Base-by-base conservation (phyloP, 2,329 filamentous ascomycete genomes). In the Diaporthe ilicicola region DNA sequence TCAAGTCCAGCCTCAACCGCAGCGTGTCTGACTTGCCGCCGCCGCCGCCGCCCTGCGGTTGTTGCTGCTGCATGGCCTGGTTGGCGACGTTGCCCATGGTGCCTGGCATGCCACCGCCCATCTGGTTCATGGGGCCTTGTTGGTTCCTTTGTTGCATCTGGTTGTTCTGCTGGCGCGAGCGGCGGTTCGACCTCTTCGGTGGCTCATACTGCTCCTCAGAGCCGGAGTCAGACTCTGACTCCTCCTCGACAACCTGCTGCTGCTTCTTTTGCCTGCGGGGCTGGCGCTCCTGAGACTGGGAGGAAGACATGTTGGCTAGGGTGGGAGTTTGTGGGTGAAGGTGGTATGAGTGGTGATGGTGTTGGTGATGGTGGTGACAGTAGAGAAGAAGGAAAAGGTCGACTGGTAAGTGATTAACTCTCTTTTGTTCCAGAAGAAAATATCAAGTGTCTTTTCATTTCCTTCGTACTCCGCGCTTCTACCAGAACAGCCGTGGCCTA, bases 1-100 rank as follows among this genome's bases (percentile, higher is more conserved):
- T 96, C 70, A 94, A 85, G 78, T 96, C 93, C 27, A 96, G 83
- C 46, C 91, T 88, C 76, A 96, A 81, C 79, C 91, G 91, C 78
- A 95, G 82, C 48, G 92, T 92, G 76, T 94, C 91, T 72, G 88
- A 85, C 77, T 86, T 84, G 77, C 86, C 84, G 76, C 81, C 78
- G 51, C 78, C 78, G 51, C 78, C 70, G 68, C 71, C 71, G 67
- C 67, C 68, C 46, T 70, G 70, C 51, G 68, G 68, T 39, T 66
- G 68, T 22, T 50, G 69, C 71, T 82, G 77, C 72, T 82, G 78
- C 68, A 83, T 76, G 46, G 81, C 81, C 61, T 78, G 76, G 72
- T 80, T 79, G 19, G 82, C 80, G 17, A 85, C 77, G 73, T 78
- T 77, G 69, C 84, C 84, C 29, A 86, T 79, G 5, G 81, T 79